Conservation (phyloP, 83 land plant species). For the Picea abies region DNA sequence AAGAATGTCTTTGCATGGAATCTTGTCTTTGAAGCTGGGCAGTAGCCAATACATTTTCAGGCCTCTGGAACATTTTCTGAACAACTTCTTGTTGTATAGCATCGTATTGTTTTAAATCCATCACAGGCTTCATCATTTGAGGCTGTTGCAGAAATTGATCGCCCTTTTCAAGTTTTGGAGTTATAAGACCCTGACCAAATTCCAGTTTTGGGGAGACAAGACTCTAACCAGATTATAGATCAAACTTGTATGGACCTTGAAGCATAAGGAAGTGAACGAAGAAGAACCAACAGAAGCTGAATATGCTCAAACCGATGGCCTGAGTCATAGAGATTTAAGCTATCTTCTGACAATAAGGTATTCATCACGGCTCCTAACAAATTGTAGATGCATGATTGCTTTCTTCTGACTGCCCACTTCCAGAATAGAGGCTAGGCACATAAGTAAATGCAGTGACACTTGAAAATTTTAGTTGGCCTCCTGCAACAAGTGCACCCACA, state of each 20-base stretch:
- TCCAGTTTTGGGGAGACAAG: no score
- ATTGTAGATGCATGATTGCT: constrained; percentile 59
- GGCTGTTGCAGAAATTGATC: constrained; percentile 20
- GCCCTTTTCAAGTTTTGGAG: constrained; percentile 18
- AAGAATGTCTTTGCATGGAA: constrained; percentile 36
- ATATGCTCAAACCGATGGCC: no score
- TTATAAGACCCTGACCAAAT: background rate
- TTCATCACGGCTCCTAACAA: background rate
- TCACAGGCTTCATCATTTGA: constrained; percentile 38
- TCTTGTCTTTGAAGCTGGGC: constrained; percentile 38
- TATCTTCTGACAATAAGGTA: no score
- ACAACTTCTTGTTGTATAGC: constrained; percentile 46
- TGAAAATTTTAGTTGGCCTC: constrained; percentile 71
- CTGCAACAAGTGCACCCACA: constrained; percentile 79
- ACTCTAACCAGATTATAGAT: background rate
- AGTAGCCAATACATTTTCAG: background rate
- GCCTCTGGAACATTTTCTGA: constrained; percentile 48
- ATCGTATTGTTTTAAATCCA: constrained; percentile 26
- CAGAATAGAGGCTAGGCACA: constrained; percentile 20
- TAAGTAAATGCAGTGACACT: constrained; percentile 22
- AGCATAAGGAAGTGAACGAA: no score
- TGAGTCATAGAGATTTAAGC: no score
- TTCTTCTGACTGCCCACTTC: constrained; percentile 39
- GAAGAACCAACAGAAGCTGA: no score
- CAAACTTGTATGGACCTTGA: no score